These are phyloP conservation scores for Boletus eberwhitei DNA, from an alignment of 768 basidiomycete genomes.

Conservation along the genomic window DNA sequence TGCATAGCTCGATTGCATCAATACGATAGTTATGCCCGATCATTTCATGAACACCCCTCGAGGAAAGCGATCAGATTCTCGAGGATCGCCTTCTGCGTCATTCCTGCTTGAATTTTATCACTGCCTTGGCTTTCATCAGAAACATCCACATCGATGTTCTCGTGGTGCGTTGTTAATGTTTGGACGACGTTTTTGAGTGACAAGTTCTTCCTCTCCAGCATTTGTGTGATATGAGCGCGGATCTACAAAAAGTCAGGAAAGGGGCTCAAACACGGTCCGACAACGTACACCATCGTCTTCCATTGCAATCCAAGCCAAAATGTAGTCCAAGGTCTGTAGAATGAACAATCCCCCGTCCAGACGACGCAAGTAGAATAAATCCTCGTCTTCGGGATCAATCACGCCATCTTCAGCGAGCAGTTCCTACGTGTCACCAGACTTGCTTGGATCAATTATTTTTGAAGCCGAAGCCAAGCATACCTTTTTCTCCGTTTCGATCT, in stretches of 20 bases:
- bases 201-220: conserved; percentile 72
- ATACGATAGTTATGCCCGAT: not conserved
- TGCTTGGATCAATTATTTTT: not conserved
- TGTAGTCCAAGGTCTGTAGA: conserved; percentile 89
- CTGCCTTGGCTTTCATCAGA: conserved; percentile 21
- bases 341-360: conserved; percentile 87
- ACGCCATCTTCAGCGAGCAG: conserved; percentile 55
- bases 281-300: conserved; percentile 91
- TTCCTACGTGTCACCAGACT: conserved; percentile 37
- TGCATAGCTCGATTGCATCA: conserved; percentile 12
- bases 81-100: conserved; percentile 66
- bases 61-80: conserved; percentile 65
- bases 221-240: conserved; percentile 66
- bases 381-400: conserved; percentile 59
- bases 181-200: conserved; percentile 67
- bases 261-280: not conserved
- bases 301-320: conserved; percentile 93
- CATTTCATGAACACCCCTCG: conserved; percentile 28
- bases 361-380: conserved; percentile 79
- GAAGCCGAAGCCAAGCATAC: conserved; percentile 32
- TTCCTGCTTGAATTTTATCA: conserved; percentile 35
- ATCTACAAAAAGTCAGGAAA: conserved; percentile 48
- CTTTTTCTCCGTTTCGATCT: conserved; percentile 68
- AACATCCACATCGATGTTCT: conserved; percentile 64
- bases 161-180: conserved; percentile 67